Percentiles rank a stretch among this genome's conserved stretches.
Conservation (phyloP, 257 asterid genomes). For the Solanum boliviense region DNA sequence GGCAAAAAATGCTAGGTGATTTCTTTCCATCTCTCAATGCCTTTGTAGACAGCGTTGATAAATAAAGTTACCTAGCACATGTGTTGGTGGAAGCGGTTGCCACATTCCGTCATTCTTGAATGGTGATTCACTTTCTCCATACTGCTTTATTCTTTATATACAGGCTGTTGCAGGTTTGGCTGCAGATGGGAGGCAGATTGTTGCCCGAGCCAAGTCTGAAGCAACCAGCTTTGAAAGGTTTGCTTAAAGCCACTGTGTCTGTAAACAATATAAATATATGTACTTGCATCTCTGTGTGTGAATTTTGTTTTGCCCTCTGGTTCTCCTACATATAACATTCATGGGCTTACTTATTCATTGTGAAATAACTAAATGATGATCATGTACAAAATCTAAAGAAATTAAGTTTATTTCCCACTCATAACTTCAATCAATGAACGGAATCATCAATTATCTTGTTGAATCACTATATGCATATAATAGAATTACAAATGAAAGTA, state of each 20-base stretch:
- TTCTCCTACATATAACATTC: neutral
- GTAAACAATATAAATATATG: neutral
- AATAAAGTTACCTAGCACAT: neutral
- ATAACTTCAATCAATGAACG: neutral
- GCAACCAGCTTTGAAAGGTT: slow-evolving; percentile 76
- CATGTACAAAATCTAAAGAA: neutral
- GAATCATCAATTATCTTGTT: neutral
- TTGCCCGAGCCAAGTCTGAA: slow-evolving; percentile 76
- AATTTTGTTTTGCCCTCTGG: neutral
- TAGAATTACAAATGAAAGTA: neutral
- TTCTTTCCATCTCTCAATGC: neutral
- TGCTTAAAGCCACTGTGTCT: neutral
- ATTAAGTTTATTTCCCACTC: neutral
- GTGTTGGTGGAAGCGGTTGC: neutral
- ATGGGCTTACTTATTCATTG: neutral
- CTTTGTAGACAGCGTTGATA: neutral
- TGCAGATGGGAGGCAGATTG: slow-evolving; percentile 93
- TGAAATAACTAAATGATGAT: neutral
- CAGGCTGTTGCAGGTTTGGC: slow-evolving; percentile 95
- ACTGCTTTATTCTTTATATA: neutral
- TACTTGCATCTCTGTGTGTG: neutral
- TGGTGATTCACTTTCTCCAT: neutral
- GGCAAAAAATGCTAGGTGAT: neutral
- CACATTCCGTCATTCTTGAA: neutral
- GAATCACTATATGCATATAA: neutral